Conservation (phyloP, 106 monocot species). For the Amphibolis antarctica region DNA sequence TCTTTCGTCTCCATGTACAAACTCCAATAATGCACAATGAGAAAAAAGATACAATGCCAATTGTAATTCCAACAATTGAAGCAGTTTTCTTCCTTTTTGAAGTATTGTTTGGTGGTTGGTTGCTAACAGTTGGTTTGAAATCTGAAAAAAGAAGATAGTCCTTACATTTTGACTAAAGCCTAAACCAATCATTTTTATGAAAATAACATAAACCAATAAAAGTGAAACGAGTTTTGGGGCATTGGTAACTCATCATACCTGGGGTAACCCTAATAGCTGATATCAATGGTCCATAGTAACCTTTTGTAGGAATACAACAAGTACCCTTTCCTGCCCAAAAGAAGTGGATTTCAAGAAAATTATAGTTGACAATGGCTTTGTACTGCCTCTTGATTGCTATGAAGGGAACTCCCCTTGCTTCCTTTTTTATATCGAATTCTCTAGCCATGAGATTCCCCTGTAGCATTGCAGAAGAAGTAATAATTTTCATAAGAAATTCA, state of each 20-base stretch:
- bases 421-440: slow-evolving; percentile 22
- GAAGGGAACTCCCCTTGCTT: slow-evolving; percentile 12
- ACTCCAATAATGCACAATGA: background rate
- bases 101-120: slow-evolving; percentile 8
- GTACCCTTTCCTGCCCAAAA: slow-evolving; percentile 26
- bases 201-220: background rate
- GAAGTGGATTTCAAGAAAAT: slow-evolving; percentile 19
- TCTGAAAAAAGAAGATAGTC: slow-evolving; percentile 1
- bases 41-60: slow-evolving; percentile 2
- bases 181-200: too few species aligned
- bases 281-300: slow-evolving; percentile 12
- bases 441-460: slow-evolving; percentile 10
- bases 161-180: background rate
- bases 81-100: slow-evolving; percentile 3
- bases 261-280: slow-evolving; percentile 16
- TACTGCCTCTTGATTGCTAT: slow-evolving; percentile 10
- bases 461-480: too few species aligned
- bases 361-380: slow-evolving; percentile 5
- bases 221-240: too few species aligned
- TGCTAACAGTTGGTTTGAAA: slow-evolving; percentile 19
- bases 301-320: slow-evolving; percentile 12
- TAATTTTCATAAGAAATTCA: too few species aligned
- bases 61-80: slow-evolving; percentile 8
- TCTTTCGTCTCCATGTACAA: background rate
- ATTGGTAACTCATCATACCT: slow-evolving; percentile 1